Conservation (phyloP, 192 early-diverging fungal species). For the Backusella australiensis region DNA sequence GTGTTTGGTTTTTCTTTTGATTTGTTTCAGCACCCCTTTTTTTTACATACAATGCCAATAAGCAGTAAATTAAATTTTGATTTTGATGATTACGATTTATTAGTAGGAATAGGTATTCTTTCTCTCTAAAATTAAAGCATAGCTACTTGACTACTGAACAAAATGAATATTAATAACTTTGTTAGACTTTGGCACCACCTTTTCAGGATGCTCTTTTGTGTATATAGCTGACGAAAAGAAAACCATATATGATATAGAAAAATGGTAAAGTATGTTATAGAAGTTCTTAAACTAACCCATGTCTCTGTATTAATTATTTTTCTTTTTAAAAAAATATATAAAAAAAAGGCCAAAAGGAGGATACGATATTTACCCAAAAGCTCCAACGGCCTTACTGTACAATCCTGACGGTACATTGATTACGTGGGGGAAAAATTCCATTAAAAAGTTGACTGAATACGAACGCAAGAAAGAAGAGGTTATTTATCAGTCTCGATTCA, state of each 20-base stretch:
- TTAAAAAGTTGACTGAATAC: not conserved
- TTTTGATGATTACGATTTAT: not conserved
- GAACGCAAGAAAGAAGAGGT: not conserved
- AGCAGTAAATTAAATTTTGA: not conserved
- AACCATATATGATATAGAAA: not conserved
- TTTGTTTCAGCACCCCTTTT: not conserved
- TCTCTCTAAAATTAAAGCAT: not conserved
- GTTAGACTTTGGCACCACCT: not conserved
- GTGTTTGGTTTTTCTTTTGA: not conserved
- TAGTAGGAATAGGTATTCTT: not conserved
- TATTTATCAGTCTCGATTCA: not conserved
- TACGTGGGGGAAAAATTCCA: not conserved
- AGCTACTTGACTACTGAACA: not conserved
- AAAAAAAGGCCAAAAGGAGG: not conserved
- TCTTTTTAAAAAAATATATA: not conserved
- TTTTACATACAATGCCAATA: not conserved
- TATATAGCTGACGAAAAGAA: not conserved
- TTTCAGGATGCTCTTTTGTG: not conserved
- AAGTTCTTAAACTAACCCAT: no score
- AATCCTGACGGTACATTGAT: not conserved
- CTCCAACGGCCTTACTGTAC: not conserved
- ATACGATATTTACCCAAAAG: not conserved
- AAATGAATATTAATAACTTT: not conserved
- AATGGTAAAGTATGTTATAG: not conserved
- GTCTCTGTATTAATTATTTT: not conserved